These are phyloP conservation scores for Phytophthora uliginosa DNA, from an alignment of 352 stramenopile genomes.

Conservation along the genomic window DNA sequence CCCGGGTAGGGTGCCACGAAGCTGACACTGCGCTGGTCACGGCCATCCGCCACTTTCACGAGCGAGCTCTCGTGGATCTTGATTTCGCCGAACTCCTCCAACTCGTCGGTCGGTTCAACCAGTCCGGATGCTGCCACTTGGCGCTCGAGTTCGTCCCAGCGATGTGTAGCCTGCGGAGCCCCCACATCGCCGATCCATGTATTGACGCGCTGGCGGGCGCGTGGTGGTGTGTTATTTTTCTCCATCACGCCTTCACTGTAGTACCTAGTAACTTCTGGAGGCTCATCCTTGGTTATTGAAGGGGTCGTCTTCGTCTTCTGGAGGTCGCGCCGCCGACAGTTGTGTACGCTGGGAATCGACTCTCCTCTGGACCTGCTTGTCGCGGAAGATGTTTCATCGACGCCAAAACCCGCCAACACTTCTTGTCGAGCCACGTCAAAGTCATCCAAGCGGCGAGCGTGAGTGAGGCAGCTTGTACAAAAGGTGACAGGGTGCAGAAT, in stretches of 20 bases:
- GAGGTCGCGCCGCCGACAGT: conserved; percentile 32
- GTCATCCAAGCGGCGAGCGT: conserved; percentile 28
- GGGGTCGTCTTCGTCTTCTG: conserved; percentile 2
- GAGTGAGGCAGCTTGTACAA: conserved; percentile 41
- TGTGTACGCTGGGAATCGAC: conserved; percentile 16
- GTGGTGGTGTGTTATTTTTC: neutral
- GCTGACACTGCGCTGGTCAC: conserved; percentile 23
- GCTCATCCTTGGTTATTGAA: conserved; percentile 12
- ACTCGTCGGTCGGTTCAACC: conserved; percentile 18
- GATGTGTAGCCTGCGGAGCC: conserved; percentile 15
- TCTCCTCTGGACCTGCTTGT: conserved; percentile 7
- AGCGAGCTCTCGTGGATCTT: conserved; percentile 17
- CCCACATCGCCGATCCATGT: conserved; percentile 24
- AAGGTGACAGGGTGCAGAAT: conserved; percentile 33
- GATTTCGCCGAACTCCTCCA: conserved; percentile 29
- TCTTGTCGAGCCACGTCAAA: conserved; percentile 41
- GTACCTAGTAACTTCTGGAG: conserved; percentile 6
- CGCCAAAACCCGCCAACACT: conserved; percentile 21
- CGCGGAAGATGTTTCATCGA: conserved; percentile 5
- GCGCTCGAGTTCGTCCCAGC: conserved; percentile 26
- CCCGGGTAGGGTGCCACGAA: conserved; percentile 8
- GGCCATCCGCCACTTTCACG: conserved; percentile 17
- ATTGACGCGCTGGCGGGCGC: conserved; percentile 19
- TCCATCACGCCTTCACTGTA: conserved; percentile 21
- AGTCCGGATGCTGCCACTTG: conserved; percentile 7